These are phyloP conservation scores for Lactifluus rugatus DNA, from an alignment of 768 basidiomycete species.

Conservation along the genomic window DNA sequence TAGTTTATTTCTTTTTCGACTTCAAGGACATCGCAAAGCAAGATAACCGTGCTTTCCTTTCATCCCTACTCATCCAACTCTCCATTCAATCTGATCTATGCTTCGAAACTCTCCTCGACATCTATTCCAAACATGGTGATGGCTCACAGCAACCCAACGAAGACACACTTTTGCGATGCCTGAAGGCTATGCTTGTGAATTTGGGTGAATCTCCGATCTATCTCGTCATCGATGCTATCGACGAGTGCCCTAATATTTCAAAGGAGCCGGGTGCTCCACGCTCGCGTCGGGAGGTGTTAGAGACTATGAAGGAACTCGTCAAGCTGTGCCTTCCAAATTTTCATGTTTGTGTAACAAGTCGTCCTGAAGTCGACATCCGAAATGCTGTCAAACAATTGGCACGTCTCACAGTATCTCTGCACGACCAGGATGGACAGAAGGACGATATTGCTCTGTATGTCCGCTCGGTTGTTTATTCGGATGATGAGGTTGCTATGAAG, in stretches of 20 bases:
- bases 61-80: not conserved
- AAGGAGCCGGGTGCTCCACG: not conserved
- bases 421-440: not conserved
- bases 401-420: not conserved
- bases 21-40: not conserved
- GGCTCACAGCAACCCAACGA: not conserved
- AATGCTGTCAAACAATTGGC: not conserved
- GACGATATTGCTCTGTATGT: not conserved
- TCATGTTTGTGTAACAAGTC: not conserved
- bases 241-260: not conserved
- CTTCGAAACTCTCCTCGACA: not conserved
- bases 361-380: not conserved
- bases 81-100: not conserved
- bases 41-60: not conserved
- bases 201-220: not conserved
- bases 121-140: not conserved
- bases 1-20: not conserved
- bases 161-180: not conserved
- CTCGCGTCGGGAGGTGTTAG: not conserved
- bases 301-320: not conserved
- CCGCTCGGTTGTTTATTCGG: not conserved
- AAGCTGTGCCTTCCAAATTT: not conserved
- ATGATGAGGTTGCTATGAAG: slow-evolving; percentile 23
- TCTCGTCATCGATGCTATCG: not conserved
- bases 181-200: not conserved